Evolutionary conservation across 345 rosid species (phyloP).

Genomic region (Brassica napus): DNA sequence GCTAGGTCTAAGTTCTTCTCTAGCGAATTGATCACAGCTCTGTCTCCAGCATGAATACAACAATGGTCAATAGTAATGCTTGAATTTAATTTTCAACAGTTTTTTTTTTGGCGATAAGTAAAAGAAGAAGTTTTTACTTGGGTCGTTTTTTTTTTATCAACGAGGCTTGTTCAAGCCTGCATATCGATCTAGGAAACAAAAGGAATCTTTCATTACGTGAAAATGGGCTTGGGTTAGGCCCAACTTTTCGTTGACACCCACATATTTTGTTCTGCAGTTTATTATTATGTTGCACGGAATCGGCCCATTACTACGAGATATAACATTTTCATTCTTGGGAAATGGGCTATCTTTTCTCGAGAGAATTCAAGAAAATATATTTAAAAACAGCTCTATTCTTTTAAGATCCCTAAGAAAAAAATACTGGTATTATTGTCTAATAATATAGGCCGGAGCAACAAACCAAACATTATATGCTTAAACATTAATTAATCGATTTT

Average conservation of each 20-base stretch:
- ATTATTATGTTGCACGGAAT: background rate
- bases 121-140: too few relatives aligned
- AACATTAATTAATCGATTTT: background rate
- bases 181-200: background rate
- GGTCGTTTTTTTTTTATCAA: too few relatives aligned
- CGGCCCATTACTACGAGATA: background rate
- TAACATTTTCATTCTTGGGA: background rate
- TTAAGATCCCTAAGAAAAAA: conserved; percentile 33
- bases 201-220: background rate
- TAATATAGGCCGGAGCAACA: conserved; percentile 26
- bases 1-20: background rate
- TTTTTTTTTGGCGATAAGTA: too few relatives aligned
- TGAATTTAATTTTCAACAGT: too few relatives aligned
- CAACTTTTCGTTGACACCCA: background rate
- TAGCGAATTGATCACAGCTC: background rate
- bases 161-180: background rate
- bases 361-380: background rate
- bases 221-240: background rate
- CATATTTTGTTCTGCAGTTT: background rate
- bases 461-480: conserved; percentile 1
- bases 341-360: background rate
- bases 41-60: background rate
- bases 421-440: conserved; percentile 28
- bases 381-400: background rate
- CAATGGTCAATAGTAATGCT: background rate